Evolutionary conservation across 108 stramenopile genomes (phyloP).

Genomic region (Nitzschia sp.): DNA sequence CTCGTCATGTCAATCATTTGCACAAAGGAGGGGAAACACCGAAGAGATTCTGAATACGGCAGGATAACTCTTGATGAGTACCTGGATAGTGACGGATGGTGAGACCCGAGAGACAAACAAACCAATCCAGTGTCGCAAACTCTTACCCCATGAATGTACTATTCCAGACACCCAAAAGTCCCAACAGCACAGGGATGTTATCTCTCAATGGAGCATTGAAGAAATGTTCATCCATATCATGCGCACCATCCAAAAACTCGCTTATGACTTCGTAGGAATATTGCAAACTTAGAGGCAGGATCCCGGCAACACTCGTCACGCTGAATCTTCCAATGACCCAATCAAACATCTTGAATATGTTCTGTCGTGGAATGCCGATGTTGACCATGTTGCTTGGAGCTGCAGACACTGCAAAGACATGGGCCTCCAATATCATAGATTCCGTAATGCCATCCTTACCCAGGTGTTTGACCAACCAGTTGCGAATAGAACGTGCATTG

Average conservation of each 20-base stretch:
- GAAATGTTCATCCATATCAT: slow-evolving; percentile 98
- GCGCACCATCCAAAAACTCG: slow-evolving; percentile 90
- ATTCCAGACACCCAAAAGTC: slow-evolving; percentile 98
- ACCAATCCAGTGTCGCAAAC: background rate
- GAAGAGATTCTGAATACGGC: slow-evolving; percentile 90
- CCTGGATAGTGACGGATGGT: background rate
- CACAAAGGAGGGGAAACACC: slow-evolving; percentile 92
- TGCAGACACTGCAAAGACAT: slow-evolving; percentile 82
- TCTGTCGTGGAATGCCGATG: slow-evolving; percentile 61
- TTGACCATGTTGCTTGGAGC: slow-evolving; percentile 29
- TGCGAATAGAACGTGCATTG: slow-evolving; percentile 84
- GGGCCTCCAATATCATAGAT: slow-evolving; percentile 62
- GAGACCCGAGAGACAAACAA: no score
- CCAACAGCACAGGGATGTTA: slow-evolving; percentile 96
- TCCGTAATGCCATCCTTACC: slow-evolving; percentile 31
- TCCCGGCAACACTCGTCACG: slow-evolving; percentile 77
- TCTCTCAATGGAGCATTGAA: slow-evolving; percentile 88
- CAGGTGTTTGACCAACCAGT: slow-evolving; percentile 77
- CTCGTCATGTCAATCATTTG: slow-evolving; percentile 99
- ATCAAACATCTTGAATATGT: slow-evolving; percentile 96
- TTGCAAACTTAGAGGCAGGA: slow-evolving; percentile 89
- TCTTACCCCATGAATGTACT: slow-evolving; percentile 90
- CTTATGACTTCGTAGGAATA: slow-evolving; percentile 80
- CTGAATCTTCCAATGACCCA: slow-evolving; percentile 97
- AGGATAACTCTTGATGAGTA: slow-evolving; percentile 89